Evolutionary conservation across 163 green algal genomes (phyloP).

Genomic region (Dunaliella salina): DNA sequence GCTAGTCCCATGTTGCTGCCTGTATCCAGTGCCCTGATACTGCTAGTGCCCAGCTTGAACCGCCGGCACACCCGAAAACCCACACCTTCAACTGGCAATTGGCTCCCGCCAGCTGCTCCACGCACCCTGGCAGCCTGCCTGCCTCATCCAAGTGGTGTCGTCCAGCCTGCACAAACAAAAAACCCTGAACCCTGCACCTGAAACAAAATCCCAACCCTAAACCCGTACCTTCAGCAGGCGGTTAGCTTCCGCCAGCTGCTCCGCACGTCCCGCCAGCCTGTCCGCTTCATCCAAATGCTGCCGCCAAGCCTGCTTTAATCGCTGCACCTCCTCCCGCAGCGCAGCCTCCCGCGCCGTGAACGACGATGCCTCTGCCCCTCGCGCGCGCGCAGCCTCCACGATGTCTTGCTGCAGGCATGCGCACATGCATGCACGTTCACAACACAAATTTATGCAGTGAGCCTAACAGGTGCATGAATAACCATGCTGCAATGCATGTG

Average conservation of each 20-base stretch:
- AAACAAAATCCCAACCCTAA: too few relatives aligned
- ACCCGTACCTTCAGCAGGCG: background rate
- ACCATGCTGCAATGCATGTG: too few relatives aligned
- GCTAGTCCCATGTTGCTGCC: too few relatives aligned
- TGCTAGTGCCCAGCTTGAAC: too few relatives aligned
- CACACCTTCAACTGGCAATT: slow-evolving; percentile 11
- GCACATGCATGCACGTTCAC: background rate
- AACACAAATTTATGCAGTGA: background rate
- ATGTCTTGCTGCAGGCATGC: background rate
- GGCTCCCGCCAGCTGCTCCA: slow-evolving; percentile 1
- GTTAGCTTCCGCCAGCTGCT: slow-evolving; percentile 10
- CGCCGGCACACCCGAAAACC: too few relatives aligned
- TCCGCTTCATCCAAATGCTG: slow-evolving; percentile 3
- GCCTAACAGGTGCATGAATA: too few relatives aligned
- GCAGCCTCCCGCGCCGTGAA: background rate
- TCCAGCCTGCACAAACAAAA: background rate
- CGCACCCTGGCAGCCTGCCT: background rate
- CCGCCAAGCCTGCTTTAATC: background rate
- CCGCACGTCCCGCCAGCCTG: slow-evolving; percentile 7
- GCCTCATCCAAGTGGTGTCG: slow-evolving; percentile 4
- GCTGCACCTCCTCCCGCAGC: background rate
- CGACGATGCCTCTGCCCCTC: background rate
- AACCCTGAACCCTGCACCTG: too few relatives aligned
- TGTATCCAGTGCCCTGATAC: too few relatives aligned
- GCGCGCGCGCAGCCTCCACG: background rate